Evolutionary conservation across 2,329 filamentous ascomycete species (phyloP).

Genomic region (Didymella pinodella): DNA sequence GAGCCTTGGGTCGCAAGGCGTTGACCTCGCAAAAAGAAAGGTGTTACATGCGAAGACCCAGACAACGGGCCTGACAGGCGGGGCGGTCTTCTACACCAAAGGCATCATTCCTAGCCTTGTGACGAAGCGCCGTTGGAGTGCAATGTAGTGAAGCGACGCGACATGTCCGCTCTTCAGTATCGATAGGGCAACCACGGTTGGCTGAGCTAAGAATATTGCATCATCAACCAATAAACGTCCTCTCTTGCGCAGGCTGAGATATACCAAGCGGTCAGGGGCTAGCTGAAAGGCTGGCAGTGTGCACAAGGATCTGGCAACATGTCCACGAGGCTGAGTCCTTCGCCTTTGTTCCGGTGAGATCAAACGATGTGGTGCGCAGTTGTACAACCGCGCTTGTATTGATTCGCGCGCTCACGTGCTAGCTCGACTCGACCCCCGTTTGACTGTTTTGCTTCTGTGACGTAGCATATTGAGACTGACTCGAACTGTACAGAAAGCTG

Average conservation of each 20-base stretch:
- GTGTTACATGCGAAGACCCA: neutral
- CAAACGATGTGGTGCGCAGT: neutral
- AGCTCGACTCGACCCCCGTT: neutral
- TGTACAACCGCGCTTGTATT: slow-evolving; percentile 3
- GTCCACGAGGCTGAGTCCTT: slow-evolving; percentile 20
- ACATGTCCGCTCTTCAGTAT: slow-evolving; percentile 13
- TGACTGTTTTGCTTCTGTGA: slow-evolving; percentile 1
- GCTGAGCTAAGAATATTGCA: slow-evolving; percentile 21
- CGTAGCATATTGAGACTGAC: slow-evolving; percentile 2
- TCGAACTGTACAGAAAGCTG: neutral
- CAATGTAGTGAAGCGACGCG: slow-evolving; percentile 16
- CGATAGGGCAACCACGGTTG: slow-evolving; percentile 16
- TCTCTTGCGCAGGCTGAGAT: neutral
- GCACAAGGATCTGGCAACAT: neutral
- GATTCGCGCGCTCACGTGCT: slow-evolving; percentile 2
- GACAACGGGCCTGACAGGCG: slow-evolving; percentile 1
- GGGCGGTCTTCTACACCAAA: neutral
- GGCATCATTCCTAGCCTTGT: slow-evolving; percentile 8
- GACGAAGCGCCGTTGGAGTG: slow-evolving; percentile 7
- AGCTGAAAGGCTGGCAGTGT: slow-evolving; percentile 6
- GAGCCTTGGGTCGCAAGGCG: slow-evolving; percentile 6
- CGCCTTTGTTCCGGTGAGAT: slow-evolving; percentile 17
- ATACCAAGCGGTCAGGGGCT: slow-evolving; percentile 3
- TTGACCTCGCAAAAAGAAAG: neutral
- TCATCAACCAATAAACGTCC: slow-evolving; percentile 15